phyloP scores from a whole-genome alignment of 2,329 filamentous ascomycete species.

The Cytospora chrysosperma region DNA sequence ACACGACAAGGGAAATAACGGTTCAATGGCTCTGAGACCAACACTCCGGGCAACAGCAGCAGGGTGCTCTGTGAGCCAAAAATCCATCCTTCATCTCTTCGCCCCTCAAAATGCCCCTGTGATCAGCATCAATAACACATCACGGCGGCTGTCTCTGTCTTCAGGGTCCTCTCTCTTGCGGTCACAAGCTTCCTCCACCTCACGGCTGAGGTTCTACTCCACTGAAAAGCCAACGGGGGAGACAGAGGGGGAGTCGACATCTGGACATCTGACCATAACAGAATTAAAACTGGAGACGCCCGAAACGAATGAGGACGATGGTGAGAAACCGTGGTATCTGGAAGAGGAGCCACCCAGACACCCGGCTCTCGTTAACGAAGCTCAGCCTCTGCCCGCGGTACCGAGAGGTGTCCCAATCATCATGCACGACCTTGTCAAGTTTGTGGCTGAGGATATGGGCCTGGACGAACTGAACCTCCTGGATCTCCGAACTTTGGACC shows the following conservation, averaged over 20 bases:
- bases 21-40: conserved; percentile 27
- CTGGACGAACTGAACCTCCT: conserved; percentile 78
- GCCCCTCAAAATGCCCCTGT: conserved; percentile 21
- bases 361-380: conserved; percentile 46
- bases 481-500: conserved; percentile 81
- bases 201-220: conserved; percentile 8
- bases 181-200: neutral
- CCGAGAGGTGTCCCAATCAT: conserved; percentile 71
- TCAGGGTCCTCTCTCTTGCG: neutral
- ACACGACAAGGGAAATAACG: neutral
- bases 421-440: conserved; percentile 70
- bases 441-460: conserved; percentile 80
- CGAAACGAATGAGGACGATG: conserved; percentile 6
- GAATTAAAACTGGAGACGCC: conserved; percentile 23
- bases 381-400: conserved; percentile 47
- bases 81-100: conserved; percentile 30
- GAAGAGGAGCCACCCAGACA: conserved; percentile 64
- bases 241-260: conserved; percentile 14
- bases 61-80: conserved; percentile 33
- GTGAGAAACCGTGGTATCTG: conserved; percentile 70
- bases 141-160: neutral
- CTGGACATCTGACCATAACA: neutral
- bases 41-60: conserved; percentile 30
- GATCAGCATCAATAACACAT: conserved; percentile 16
- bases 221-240: conserved; percentile 21